Conservation (phyloP, 2,329 filamentous ascomycete species). For the Gaeumannomyces sp. region DNA sequence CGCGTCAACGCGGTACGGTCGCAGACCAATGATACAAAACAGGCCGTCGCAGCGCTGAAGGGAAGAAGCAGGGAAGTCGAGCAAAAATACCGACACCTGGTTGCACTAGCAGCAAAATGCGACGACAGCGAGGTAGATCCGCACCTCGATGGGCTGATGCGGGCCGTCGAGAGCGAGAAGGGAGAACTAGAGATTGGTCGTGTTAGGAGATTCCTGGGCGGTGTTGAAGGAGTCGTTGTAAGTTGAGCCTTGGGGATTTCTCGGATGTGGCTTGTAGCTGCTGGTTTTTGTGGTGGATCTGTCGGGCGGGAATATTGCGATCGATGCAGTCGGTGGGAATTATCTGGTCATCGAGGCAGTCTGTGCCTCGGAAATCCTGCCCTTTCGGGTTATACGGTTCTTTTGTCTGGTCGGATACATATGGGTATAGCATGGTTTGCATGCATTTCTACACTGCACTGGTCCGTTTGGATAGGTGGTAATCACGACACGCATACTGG, state of each 20-base stretch:
- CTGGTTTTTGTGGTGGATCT: not conserved
- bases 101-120: constrained; percentile 78
- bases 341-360: not conserved
- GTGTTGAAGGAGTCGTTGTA: constrained; percentile 58
- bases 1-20: constrained; percentile 63
- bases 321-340: not conserved
- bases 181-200: constrained; percentile 69
- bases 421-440: not conserved
- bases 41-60: constrained; percentile 64
- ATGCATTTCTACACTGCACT: not conserved
- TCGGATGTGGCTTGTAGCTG: not conserved
- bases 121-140: constrained; percentile 73
- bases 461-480: not conserved
- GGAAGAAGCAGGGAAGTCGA: constrained; percentile 79
- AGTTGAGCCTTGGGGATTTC: not conserved
- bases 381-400: not conserved
- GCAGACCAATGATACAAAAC: constrained; percentile 61
- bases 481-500: not conserved
- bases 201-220: constrained; percentile 71
- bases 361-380: not conserved
- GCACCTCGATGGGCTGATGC: constrained; percentile 70
- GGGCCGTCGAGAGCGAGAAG: constrained; percentile 84
- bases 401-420: constrained; percentile 1
- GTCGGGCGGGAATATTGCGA: not conserved
- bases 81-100: constrained; percentile 79